A percentile compares a stretch with the other conserved stretches of the same genome.
Evolutionary conservation across 306 rosid genomes (phyloP).

Genomic region (Vigna reflexopilosa): DNA sequence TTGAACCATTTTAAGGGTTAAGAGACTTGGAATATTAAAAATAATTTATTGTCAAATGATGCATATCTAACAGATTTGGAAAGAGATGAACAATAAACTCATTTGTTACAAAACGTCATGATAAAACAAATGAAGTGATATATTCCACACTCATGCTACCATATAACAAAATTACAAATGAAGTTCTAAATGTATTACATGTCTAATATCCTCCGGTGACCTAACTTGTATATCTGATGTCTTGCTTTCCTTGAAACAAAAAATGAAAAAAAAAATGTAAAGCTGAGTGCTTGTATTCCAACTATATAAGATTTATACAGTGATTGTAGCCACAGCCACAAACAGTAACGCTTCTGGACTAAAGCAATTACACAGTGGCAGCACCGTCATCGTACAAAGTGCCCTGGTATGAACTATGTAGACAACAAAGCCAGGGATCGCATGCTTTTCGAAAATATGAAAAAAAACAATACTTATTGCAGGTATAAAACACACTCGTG

Average conservation of each 20-base stretch:
- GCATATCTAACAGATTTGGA: background rate
- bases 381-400: slow-evolving; percentile 26
- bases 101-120: background rate
- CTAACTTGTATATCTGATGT: slow-evolving; percentile 2
- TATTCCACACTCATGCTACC: slow-evolving; percentile 28
- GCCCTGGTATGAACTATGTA: background rate
- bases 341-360: slow-evolving; percentile 33
- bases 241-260: background rate
- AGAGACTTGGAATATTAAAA: background rate
- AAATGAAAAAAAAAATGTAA: slow-evolving; percentile 9
- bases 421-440: slow-evolving; percentile 22
- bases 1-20: background rate
- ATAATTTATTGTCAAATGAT: background rate
- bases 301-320: slow-evolving; percentile 13
- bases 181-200: slow-evolving; percentile 26
- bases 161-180: slow-evolving; percentile 43
- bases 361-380: slow-evolving; percentile 33
- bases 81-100: background rate
- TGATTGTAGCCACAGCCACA: slow-evolving; percentile 23
- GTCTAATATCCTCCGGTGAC: slow-evolving; percentile 23
- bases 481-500: slow-evolving; percentile 36
- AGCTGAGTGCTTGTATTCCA: slow-evolving; percentile 37
- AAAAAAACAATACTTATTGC: slow-evolving; percentile 26
- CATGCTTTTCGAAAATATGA: slow-evolving; percentile 29
- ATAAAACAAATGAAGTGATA: background rate